A percentile compares a stretch with the other conserved stretches of the same genome.
Conservation (phyloP, 345 rosid genomes). For the Anastatica hierochuntica region DNA sequence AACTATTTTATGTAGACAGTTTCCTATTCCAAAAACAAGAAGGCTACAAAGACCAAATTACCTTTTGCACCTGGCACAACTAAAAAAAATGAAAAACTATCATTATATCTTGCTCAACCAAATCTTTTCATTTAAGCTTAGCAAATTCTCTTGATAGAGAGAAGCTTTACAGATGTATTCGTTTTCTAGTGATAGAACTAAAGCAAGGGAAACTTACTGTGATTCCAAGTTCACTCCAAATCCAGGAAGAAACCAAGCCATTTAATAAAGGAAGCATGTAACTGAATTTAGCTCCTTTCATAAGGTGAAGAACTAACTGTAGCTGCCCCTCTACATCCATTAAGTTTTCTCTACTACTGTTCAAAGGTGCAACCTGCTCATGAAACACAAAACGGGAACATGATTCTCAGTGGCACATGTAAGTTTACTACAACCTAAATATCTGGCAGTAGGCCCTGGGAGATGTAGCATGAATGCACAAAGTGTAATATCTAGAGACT, state of each 20-base stretch:
- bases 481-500: slow-evolving; percentile 1
- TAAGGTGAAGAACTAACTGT: slow-evolving; percentile 44
- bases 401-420: slow-evolving; percentile 8
- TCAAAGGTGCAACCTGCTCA: slow-evolving; percentile 85
- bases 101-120: slow-evolving; percentile 1
- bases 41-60: background rate
- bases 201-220: slow-evolving; percentile 37
- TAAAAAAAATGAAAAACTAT: background rate
- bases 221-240: slow-evolving; percentile 67
- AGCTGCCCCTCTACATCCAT: slow-evolving; percentile 85
- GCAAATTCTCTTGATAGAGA: slow-evolving; percentile 7
- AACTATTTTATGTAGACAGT: background rate
- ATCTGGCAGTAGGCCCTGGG: slow-evolving; percentile 1
- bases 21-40: background rate
- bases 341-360: slow-evolving; percentile 52
- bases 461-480: background rate
- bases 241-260: slow-evolving; percentile 75
- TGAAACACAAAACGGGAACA: slow-evolving; percentile 10
- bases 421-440: background rate
- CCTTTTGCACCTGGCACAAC: background rate
- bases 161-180: background rate
- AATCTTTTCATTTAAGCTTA: background rate
- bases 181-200: slow-evolving; percentile 9
- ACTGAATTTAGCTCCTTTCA: slow-evolving; percentile 48
- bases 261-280: slow-evolving; percentile 47